These are phyloP conservation scores for Huiozyma naganishii DNA, from an alignment of 805 yeast genomes.

Conservation along the genomic window DNA sequence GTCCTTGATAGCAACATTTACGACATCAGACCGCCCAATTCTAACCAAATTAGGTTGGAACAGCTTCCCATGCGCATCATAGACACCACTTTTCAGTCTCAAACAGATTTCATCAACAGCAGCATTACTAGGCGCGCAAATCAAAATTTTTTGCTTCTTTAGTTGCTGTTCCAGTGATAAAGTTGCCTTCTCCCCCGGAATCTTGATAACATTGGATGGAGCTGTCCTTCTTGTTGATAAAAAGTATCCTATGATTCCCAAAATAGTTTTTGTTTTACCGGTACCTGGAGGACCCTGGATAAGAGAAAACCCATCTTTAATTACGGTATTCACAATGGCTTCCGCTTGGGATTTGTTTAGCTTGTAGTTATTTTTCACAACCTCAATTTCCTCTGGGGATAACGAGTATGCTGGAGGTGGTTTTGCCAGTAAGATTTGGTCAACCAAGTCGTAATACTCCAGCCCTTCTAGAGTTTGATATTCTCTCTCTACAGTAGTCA, in stretches of 20 bases:
- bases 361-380: slow-evolving; percentile 39
- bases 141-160: slow-evolving; percentile 49
- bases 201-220: slow-evolving; percentile 23
- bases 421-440: slow-evolving; percentile 52
- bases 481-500: slow-evolving; percentile 91
- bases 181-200: slow-evolving; percentile 19
- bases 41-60: slow-evolving; percentile 67
- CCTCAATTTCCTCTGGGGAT: slow-evolving; percentile 30
- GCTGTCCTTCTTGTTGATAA: slow-evolving; percentile 32
- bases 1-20: slow-evolving; percentile 71
- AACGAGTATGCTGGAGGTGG: slow-evolving; percentile 31
- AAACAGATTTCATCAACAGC: slow-evolving; percentile 93
- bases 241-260: slow-evolving; percentile 79
- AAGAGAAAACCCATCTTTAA: slow-evolving; percentile 66
- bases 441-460: slow-evolving; percentile 67
- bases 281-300: slow-evolving; percentile 99
- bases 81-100: slow-evolving; percentile 67
- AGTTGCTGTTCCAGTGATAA: slow-evolving; percentile 15
- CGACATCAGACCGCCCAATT: slow-evolving; percentile 81
- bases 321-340: slow-evolving; percentile 69
- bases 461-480: slow-evolving; percentile 74
- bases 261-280: slow-evolving; percentile 94
- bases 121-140: slow-evolving; percentile 98
- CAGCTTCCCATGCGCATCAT: slow-evolving; percentile 39
- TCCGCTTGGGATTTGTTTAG: slow-evolving; percentile 85